These are phyloP conservation scores for Candida mattraensis DNA, from an alignment of 805 yeast species.

Conservation along the genomic window DNA sequence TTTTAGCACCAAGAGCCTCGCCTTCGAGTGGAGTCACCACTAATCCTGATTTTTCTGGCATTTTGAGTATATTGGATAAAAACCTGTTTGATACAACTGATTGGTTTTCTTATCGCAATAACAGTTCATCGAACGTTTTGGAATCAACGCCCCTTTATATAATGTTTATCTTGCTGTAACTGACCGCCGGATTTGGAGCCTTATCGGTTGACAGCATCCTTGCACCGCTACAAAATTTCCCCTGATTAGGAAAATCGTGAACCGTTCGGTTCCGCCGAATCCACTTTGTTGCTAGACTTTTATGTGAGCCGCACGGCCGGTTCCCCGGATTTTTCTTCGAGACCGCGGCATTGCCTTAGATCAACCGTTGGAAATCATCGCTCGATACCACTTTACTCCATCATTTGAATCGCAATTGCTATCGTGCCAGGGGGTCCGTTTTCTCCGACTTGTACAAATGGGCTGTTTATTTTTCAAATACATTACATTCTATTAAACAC, in stretches of 20 bases:
- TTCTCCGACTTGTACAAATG: too few relatives aligned
- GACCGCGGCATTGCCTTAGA: neutral
- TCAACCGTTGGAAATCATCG: neutral
- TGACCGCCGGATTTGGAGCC: slow-evolving; percentile 1
- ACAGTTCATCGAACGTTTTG: neutral
- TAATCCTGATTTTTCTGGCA: slow-evolving; percentile 28
- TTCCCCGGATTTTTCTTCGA: slow-evolving; percentile 1
- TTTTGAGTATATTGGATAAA: slow-evolving; percentile 3
- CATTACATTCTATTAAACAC: too few relatives aligned
- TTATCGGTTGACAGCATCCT: slow-evolving; percentile 6
- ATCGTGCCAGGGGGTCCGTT: too few relatives aligned
- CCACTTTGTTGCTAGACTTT: too few relatives aligned
- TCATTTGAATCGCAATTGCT: too few relatives aligned
- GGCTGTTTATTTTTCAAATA: too few relatives aligned
- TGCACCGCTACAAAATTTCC: slow-evolving; percentile 13
- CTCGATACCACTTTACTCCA: too few relatives aligned
- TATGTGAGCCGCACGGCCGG: slow-evolving; percentile 10
- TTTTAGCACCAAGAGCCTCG: slow-evolving; percentile 67
- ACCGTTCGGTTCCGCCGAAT: slow-evolving; percentile 8
- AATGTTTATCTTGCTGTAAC: slow-evolving; percentile 1
- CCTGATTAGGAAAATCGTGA: slow-evolving; percentile 6
- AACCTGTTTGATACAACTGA: neutral
- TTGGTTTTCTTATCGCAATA: neutral
- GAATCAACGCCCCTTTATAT: slow-evolving; percentile 5
- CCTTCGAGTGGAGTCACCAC: slow-evolving; percentile 47